Conservation (phyloP, 2,329 filamentous ascomycete species). For the Pseudogymnoascus sp. region DNA sequence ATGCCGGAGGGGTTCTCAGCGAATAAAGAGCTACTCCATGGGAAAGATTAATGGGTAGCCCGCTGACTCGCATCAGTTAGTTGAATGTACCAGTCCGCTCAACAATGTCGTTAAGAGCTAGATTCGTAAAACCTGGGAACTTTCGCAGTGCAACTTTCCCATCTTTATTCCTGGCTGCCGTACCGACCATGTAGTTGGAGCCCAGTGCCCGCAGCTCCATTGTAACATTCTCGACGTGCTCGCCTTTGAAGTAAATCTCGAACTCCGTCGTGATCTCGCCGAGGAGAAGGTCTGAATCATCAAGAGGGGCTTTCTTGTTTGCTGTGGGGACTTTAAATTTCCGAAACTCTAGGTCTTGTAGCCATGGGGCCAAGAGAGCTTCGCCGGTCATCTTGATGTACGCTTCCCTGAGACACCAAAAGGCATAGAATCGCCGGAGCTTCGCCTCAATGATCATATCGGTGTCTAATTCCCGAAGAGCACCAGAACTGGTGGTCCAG, state of each 20-base stretch:
- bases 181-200: slow-evolving; percentile 24
- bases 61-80: neutral
- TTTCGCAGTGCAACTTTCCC: neutral
- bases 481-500: slow-evolving; percentile 19
- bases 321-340: slow-evolving; percentile 35
- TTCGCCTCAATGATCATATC: slow-evolving; percentile 46
- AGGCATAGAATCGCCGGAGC: slow-evolving; percentile 64
- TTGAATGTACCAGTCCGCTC: neutral
- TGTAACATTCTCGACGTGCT: slow-evolving; percentile 20
- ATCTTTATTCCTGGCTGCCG: slow-evolving; percentile 15
- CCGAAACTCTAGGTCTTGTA: slow-evolving; percentile 61
- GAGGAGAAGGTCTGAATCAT: slow-evolving; percentile 14
- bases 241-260: slow-evolving; percentile 20
- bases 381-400: slow-evolving; percentile 80
- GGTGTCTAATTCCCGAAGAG: slow-evolving; percentile 26
- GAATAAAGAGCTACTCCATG: neutral
- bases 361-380: slow-evolving; percentile 65
- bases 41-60: neutral
- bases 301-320: slow-evolving; percentile 8
- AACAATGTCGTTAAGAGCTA: neutral
- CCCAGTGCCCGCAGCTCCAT: slow-evolving; percentile 25
- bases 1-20: neutral
- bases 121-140: neutral
- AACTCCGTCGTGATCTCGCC: slow-evolving; percentile 18
- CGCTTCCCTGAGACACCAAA: slow-evolving; percentile 73